These are phyloP conservation scores for Rhododendron griersonianum DNA, from an alignment of 148 eudicot genomes.

Conservation along the genomic window DNA sequence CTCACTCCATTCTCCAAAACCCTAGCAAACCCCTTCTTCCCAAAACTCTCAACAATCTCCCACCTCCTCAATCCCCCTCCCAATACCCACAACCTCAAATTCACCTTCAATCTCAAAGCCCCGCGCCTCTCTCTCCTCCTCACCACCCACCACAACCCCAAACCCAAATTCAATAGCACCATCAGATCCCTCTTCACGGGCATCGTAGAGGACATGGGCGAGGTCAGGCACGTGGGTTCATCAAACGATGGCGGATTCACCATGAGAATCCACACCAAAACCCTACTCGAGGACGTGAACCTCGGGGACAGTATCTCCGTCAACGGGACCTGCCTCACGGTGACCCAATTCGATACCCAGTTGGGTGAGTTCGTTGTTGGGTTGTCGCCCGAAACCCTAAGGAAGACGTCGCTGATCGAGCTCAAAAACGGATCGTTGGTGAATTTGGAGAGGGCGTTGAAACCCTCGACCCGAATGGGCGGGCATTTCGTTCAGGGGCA, in stretches of 20 bases:
- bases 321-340: slow-evolving; percentile 92
- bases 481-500: slow-evolving; percentile 99
- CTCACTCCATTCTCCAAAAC: slow-evolving; percentile 15
- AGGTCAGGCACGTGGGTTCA: slow-evolving; percentile 55
- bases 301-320: slow-evolving; percentile 91
- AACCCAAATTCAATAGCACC: slow-evolving; percentile 13
- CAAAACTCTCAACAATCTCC: slow-evolving; percentile 19
- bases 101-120: slow-evolving; percentile 28
- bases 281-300: slow-evolving; percentile 65
- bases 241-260: slow-evolving; percentile 52
- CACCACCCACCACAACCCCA: slow-evolving; percentile 15
- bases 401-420: slow-evolving; percentile 76
- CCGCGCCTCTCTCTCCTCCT: slow-evolving; percentile 25
- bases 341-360: slow-evolving; percentile 46
- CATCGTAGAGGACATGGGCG: slow-evolving; percentile 87
- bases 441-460: slow-evolving; percentile 85
- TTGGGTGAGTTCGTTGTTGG: slow-evolving; percentile 63
- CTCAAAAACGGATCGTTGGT: slow-evolving; percentile 59
- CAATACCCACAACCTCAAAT: slow-evolving; percentile 18
- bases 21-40: slow-evolving; percentile 16
- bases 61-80: slow-evolving; percentile 6
- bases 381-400: slow-evolving; percentile 73
- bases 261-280: slow-evolving; percentile 56
- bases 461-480: slow-evolving; percentile 91
- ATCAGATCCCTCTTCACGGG: slow-evolving; percentile 72